Evolutionary conservation across 441 rosid species (phyloP).

Genomic region (Croton laevigatus): DNA sequence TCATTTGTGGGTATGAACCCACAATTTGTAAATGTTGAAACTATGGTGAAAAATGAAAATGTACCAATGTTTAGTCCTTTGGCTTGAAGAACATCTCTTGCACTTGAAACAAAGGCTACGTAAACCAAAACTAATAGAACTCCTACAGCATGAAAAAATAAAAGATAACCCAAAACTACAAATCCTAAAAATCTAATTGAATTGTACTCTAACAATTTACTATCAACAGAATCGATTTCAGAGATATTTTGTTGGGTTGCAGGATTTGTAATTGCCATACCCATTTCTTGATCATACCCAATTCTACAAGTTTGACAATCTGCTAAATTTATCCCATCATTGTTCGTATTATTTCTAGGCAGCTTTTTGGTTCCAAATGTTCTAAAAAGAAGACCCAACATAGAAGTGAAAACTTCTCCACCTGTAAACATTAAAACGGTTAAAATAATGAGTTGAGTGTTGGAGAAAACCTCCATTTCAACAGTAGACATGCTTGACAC

Average conservation of each 20-base stretch:
- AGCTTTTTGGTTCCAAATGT: not conserved
- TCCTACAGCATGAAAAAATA: slow-evolving; percentile 33
- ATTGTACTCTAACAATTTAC: slow-evolving; percentile 15
- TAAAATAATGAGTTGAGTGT: slow-evolving; percentile 47
- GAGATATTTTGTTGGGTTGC: not conserved
- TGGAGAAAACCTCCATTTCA: slow-evolving; percentile 71
- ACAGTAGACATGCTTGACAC: slow-evolving; percentile 65
- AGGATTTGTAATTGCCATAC: not conserved
- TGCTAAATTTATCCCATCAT: not conserved
- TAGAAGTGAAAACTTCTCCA: slow-evolving; percentile 39
- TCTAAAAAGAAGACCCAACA: slow-evolving; percentile 14
- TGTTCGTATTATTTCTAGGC: too few species aligned
- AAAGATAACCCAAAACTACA: slow-evolving; percentile 38
- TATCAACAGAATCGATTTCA: not conserved
- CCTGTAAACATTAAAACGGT: slow-evolving; percentile 51
- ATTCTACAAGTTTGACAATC: not conserved
- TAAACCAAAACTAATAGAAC: slow-evolving; percentile 30
- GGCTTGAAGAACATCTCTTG: slow-evolving; percentile 30
- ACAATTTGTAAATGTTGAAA: slow-evolving; percentile 47
- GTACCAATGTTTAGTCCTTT: slow-evolving; percentile 35
- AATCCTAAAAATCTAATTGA: slow-evolving; percentile 30
- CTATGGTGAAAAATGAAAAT: slow-evolving; percentile 43
- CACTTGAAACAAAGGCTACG: slow-evolving; percentile 28
- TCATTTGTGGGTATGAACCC: slow-evolving; percentile 66
- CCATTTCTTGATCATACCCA: not conserved